Base-by-base conservation (phyloP, 2,329 filamentous ascomycete species). In the Ophiocordyceps sinensis region DNA sequence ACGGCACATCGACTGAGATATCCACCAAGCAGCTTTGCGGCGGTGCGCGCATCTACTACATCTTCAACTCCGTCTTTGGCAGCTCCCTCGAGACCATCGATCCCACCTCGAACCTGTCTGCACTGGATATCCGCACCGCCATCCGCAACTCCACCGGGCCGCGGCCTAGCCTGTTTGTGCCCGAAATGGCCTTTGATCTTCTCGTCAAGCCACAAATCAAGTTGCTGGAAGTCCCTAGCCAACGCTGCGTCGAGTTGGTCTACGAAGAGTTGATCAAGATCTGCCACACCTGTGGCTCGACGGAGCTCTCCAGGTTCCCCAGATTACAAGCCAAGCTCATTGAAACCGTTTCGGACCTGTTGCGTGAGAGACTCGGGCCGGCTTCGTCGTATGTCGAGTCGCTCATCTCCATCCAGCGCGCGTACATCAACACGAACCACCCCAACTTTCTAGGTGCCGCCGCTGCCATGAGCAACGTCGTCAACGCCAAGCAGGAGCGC, bases 191-290 rank as follows among this genome's bases (percentile, higher is more conserved):
- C 1, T 98, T 98, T 60, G 91, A 98, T 59, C 75, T 98, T 19
- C 75, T 98, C 36, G 91, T 98, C 37, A 98, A 98, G 64, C 91
- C 91, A 26, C 91, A 98, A 61, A 98, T 98, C 63, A 96, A 96
- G 66, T 73, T 98, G 41, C 70, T 98, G 26, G 91, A 98, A 59
- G 79, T 91, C 23, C 91, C 91, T 10, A 93, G 86, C 57, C 91
- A 98, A 58, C 80, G 91, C 52, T 98, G 91, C 55, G 91, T 98
- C 39, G 91, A 98, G 63, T 75, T 98, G 41, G 91, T 98, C 3
- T 98, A 98, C 60, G 91, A 98, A 60, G 91, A 98, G 62, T 73
- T 98, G 36, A 98, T 98, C 67, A 98, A 98, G 66, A 96, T 98
- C 51, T 95, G 91, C 65, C 91, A 98, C 60, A 98, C 91, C 1